A percentile compares a stretch with the other conserved stretches of the same genome.
phyloP scores from a whole-genome alignment of 345 rosid genomes.

The Anastatica hierochuntica region DNA sequence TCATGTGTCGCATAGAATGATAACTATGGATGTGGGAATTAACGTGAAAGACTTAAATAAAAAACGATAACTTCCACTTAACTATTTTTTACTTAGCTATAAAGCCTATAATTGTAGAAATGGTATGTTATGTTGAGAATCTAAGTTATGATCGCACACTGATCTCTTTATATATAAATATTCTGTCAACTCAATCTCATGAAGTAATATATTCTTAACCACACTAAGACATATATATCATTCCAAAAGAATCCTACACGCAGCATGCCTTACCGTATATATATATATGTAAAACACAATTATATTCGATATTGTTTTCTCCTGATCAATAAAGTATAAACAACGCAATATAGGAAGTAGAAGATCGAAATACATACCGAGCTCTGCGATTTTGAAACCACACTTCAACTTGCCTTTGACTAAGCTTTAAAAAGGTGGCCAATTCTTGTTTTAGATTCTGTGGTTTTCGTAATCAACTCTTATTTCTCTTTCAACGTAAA shows the following conservation, averaged over 20 bases:
- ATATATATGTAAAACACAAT: not conserved
- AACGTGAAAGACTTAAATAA: conserved; percentile 25
- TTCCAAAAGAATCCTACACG: not conserved
- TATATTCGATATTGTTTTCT: no score
- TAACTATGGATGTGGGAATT: conserved; percentile 15
- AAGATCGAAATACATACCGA: conserved; percentile 32
- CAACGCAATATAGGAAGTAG: not conserved
- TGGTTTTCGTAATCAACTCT: conserved; percentile 2
- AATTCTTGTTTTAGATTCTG: conserved; percentile 55
- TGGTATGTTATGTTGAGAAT: conserved; percentile 15
- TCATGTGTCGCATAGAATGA: conserved; percentile 26
- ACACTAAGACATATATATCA: conserved; percentile 3
- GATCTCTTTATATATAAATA: conserved; percentile 14
- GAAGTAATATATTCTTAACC: conserved; percentile 11
- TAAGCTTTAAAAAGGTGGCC: conserved; percentile 51
- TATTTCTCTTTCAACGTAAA: no score
- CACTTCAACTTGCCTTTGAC: conserved; percentile 71
- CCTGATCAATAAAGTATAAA: not conserved
- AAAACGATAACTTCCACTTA: conserved; percentile 19
- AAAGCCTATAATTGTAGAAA: conserved; percentile 13
- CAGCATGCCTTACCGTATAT: not conserved
- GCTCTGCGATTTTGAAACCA: conserved; percentile 86
- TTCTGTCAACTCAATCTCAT: conserved; percentile 27
- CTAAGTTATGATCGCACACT: conserved; percentile 16
- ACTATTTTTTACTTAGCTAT: not conserved